These are phyloP conservation scores for Lavandula angustifolia DNA, from an alignment of 257 asterid species.

Conservation along the genomic window DNA sequence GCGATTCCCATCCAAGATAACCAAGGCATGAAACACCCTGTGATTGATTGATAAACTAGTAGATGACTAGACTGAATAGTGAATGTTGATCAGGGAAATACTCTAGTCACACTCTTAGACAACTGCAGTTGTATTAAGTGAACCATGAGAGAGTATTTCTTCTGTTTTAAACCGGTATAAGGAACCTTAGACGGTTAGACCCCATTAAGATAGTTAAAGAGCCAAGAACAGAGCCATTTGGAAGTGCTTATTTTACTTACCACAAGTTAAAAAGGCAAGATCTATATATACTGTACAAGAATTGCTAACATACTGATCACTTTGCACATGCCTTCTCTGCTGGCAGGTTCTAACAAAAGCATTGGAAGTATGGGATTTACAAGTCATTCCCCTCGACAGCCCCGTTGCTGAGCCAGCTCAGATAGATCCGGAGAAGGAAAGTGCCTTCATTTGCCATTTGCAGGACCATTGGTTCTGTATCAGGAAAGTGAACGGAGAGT, in stretches of 20 bases:
- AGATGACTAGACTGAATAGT: neutral
- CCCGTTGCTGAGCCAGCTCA: conserved; percentile 95
- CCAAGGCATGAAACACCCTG: neutral
- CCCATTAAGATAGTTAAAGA: too few relatives aligned
- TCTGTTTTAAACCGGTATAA: neutral
- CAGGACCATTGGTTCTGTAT: conserved; percentile 97
- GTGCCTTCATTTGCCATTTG: conserved; percentile 84
- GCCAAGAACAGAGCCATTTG: too few relatives aligned
- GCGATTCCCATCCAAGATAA: conserved; percentile 12
- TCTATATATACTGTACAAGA: neutral
- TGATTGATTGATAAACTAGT: neutral
- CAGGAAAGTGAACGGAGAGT: conserved; percentile 88
- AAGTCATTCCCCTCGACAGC: conserved; percentile 85
- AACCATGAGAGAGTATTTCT: too few relatives aligned
- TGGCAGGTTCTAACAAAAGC: conserved; percentile 87
- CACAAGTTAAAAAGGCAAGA: too few relatives aligned
- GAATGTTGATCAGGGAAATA: conserved; percentile 5
- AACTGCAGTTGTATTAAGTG: too few relatives aligned
- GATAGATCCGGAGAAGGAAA: conserved; percentile 85
- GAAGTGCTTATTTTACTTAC: too few relatives aligned
- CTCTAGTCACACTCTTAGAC: neutral
- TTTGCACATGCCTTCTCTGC: conserved; percentile 1
- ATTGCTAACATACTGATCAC: neutral
- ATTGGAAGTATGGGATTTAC: conserved; percentile 91
- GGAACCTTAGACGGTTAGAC: neutral